phyloP scores from a whole-genome alignment of 1,284 basidiomycete genomes.

The Trametes polyzona region DNA sequence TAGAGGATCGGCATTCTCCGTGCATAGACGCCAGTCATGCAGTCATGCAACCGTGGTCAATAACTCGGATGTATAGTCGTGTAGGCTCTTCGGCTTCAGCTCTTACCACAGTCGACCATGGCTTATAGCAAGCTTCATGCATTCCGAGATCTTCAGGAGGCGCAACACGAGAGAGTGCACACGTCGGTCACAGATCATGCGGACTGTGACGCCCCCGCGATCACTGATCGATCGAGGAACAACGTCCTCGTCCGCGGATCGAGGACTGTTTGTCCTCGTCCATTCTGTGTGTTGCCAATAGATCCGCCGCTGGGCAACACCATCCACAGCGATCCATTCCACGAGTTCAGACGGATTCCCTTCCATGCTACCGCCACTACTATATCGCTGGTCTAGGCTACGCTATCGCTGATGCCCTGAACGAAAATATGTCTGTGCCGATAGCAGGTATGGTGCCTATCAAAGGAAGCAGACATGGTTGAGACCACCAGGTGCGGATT shows the following conservation, averaged over 20 bases:
- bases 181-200: constrained; percentile 1
- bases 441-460: neutral
- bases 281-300: neutral
- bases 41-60: too few relatives aligned
- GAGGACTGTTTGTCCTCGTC: neutral
- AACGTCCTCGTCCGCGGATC: neutral
- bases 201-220: neutral
- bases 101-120: too few relatives aligned
- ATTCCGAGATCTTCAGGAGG: too few relatives aligned
- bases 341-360: neutral
- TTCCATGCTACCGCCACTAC: neutral
- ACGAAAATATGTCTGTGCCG: neutral
- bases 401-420: neutral
- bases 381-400: constrained; percentile 3
- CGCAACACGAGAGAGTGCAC: too few relatives aligned
- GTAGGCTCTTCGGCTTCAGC: too few relatives aligned
- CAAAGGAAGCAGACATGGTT: constrained; percentile 2
- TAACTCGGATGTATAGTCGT: too few relatives aligned
- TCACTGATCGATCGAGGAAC: constrained; percentile 1
- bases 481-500: neutral
- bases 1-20: too few relatives aligned
- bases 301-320: neutral
- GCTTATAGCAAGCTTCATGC: too few relatives aligned
- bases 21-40: too few relatives aligned
- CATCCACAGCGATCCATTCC: neutral